A percentile compares a stretch with the other conserved stretches of the same genome.
phyloP scores from a whole-genome alignment of 805 yeast genomes.

The Huiozyma naganishii region DNA sequence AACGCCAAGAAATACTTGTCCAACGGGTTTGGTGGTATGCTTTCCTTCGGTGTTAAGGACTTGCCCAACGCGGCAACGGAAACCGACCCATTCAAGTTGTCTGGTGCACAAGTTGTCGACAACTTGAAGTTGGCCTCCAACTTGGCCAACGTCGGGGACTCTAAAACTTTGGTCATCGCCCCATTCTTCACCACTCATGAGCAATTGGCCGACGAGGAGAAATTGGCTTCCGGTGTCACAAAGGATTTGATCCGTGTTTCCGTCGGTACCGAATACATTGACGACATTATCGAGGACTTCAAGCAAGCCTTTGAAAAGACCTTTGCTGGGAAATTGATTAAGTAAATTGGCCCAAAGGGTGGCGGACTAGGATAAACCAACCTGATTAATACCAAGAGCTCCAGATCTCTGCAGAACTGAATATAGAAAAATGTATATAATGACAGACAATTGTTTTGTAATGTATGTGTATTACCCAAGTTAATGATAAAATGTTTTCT shows the following conservation, averaged over 20 bases:
- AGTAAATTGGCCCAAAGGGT: conserved; percentile 1
- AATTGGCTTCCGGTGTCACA: conserved; percentile 74
- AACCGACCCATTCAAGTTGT: conserved; percentile 52
- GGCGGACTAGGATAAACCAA: no score
- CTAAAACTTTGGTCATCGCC: conserved; percentile 88
- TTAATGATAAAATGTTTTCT: no score
- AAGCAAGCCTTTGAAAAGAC: conserved; percentile 66
- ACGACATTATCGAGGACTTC: conserved; percentile 81
- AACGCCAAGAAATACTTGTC: conserved; percentile 73
- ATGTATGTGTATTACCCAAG: no score
- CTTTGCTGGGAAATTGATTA: conserved; percentile 21
- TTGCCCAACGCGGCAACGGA: conserved; percentile 36
- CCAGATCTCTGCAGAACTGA: conserved; percentile 1
- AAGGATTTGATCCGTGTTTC: conserved; percentile 81
- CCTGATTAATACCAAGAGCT: background rate
- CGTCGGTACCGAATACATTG: conserved; percentile 85
- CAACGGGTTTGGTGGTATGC: conserved; percentile 76
- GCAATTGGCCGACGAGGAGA: conserved; percentile 77
- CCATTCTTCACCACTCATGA: conserved; percentile 96
- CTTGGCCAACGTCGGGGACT: conserved; percentile 95
- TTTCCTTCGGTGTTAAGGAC: conserved; percentile 81
- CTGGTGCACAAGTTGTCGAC: conserved; percentile 81
- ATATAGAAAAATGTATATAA: background rate
- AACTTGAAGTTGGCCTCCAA: conserved; percentile 75
- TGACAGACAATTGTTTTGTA: background rate